phyloP scores from a whole-genome alignment of 2,329 filamentous ascomycete genomes.

The Hypocreales sp. region DNA sequence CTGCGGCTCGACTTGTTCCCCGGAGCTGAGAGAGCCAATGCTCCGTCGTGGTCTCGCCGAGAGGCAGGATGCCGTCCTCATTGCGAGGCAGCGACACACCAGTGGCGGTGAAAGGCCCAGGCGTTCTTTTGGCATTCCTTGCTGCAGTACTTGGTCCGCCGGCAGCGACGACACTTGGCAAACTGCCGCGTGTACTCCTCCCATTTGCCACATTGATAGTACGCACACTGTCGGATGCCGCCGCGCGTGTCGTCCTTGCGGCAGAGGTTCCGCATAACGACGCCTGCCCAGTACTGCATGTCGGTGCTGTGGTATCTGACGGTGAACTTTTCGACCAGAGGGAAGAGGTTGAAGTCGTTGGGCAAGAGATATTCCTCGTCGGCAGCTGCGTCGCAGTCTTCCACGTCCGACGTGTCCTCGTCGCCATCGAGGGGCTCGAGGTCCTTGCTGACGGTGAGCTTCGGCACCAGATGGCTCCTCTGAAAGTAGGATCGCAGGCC shows the following conservation, averaged over 20 bases:
- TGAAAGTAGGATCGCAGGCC: conserved; percentile 93
- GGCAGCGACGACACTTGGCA: conserved; percentile 90
- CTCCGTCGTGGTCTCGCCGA: neutral
- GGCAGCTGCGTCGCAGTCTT: conserved; percentile 42
- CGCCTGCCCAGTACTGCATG: conserved; percentile 99
- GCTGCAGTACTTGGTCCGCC: conserved; percentile 97
- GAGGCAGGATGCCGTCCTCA: conserved; percentile 11
- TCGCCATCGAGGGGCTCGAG: conserved; percentile 66
- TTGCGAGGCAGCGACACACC: conserved; percentile 68
- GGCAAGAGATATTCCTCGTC: conserved; percentile 81
- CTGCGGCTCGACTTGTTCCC: too few species aligned
- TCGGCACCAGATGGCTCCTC: conserved; percentile 81
- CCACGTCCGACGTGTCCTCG: conserved; percentile 24
- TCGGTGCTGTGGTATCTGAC: conserved; percentile 87
- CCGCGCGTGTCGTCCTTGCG: conserved; percentile 92
- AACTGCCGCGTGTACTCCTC: conserved; percentile 94
- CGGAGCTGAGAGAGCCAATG: too few species aligned
- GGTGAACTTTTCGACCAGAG: conserved; percentile 94
- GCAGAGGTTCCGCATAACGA: conserved; percentile 97
- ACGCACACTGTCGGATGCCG: conserved; percentile 91
- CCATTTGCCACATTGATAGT: conserved; percentile 97
- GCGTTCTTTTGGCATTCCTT: conserved; percentile 99
- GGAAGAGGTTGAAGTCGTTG: conserved; percentile 97
- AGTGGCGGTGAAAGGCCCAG: conserved; percentile 96
- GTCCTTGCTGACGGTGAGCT: conserved; percentile 78